Evolutionary conservation across 495 filamentous ascomycete species (phyloP), one percentile per base, ranked within the genome.

Genomic region (Rhypophila decipiens): DNA sequence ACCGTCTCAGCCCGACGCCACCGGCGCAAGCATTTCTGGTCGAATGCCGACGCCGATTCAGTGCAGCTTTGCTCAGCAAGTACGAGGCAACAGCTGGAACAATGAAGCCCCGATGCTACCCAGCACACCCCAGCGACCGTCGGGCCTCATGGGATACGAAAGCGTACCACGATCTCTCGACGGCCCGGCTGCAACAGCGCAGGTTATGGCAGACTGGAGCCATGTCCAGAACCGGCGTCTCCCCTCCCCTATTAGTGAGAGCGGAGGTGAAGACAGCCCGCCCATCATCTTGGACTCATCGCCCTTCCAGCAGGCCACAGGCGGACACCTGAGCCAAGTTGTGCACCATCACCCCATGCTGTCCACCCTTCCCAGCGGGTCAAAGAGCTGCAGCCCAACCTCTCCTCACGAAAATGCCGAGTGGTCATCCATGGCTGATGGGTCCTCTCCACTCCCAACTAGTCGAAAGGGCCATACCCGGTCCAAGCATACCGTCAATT

Each of bases 211-310:
- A 41, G 71, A 75, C 52, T 72, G 72, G 60, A 64, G 56, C 42
- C 59, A 67, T 59, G 65, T 71, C 4, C 69, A 76, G 39, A 72
- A 66, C 47, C 70, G 78, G 15, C 77, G 79, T 29, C 72, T 87
- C 7, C 85, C 84, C 3, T 87, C 82, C 20, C 86, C 85, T 4
- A 82, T 87, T 47, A 84, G 77, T 45, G 85, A 89, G 52, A 77
- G 72, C 46, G 83, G 78, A 47, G 73, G 73, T 4, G 74, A 77
- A 56, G 71, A 68, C 31, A 68, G 64, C 45, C 60, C 64, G 13
- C 55, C 53, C 24, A 72, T 71, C 65, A 57, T 65, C 12, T 56
- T 72, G 24, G 69, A 69, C 43, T 59, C 55, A 12, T 53, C 57
- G 11, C n/a, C n/a, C n/a, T 39, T 46, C 12, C 51, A 55, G 44